These are phyloP conservation scores for Quercus phellos DNA, from an alignment of 331 rosid genomes.

Conservation along the genomic window DNA sequence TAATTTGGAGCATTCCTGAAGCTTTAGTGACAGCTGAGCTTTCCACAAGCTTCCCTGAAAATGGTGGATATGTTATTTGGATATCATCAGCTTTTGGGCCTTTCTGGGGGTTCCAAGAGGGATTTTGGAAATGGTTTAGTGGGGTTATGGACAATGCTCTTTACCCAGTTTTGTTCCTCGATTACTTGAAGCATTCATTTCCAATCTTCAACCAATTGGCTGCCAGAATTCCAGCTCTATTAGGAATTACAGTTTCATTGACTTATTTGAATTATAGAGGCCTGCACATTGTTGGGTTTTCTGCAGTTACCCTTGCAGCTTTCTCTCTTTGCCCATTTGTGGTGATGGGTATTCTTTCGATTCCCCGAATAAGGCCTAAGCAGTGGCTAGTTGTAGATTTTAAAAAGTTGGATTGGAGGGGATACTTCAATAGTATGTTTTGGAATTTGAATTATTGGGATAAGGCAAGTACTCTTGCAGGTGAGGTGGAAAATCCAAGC, in stretches of 20 bases:
- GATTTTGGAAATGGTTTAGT: conserved; percentile 88
- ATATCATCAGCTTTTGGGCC: conserved; percentile 72
- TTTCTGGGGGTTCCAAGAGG: conserved; percentile 89
- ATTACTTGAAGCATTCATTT: conserved; percentile 67
- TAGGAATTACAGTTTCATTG: conserved; percentile 54
- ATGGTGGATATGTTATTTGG: conserved; percentile 83
- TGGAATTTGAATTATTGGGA: conserved; percentile 94
- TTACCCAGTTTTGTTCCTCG: conserved; percentile 77
- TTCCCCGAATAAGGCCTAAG: conserved; percentile 46
- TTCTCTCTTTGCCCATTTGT: conserved; percentile 71
- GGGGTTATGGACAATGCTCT: conserved; percentile 91
- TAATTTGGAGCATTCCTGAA: conserved; percentile 81
- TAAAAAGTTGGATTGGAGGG: conserved; percentile 56
- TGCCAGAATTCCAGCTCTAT: conserved; percentile 68
- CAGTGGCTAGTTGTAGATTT: conserved; percentile 56
- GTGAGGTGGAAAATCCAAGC: conserved; percentile 78
- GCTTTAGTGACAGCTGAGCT: conserved; percentile 84
- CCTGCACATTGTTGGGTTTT: conserved; percentile 70
- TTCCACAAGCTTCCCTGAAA: conserved; percentile 70
- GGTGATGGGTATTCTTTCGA: conserved; percentile 52
- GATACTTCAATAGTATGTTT: conserved; percentile 69
- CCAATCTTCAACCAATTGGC: conserved; percentile 42
- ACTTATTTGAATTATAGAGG: conserved; percentile 78
- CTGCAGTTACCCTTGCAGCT: conserved; percentile 62
- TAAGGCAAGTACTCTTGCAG: conserved; percentile 79